A percentile compares a stretch with the other conserved stretches of the same genome.
These are phyloP conservation scores for Fusarium pininemorale DNA, from an alignment of 2,329 filamentous ascomycete genomes.

Conservation along the genomic window DNA sequence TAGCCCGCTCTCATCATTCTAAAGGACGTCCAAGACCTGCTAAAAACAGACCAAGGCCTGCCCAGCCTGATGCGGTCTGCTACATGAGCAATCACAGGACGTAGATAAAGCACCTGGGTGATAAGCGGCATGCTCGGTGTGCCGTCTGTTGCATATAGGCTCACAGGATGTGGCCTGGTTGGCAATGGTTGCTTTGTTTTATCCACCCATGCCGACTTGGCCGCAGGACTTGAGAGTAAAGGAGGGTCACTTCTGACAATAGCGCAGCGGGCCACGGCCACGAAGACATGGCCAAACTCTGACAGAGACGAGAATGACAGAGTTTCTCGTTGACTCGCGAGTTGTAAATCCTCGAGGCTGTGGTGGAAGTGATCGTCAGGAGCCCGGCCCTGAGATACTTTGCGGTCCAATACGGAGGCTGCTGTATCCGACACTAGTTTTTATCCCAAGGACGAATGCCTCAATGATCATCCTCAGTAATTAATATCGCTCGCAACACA, in stretches of 20 bases:
- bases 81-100: constrained; percentile 37
- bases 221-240: constrained; percentile 21
- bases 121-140: constrained; percentile 40
- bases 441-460: constrained; percentile 15
- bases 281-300: constrained; percentile 13
- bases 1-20: constrained; percentile 19
- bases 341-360: constrained; percentile 1
- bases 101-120: constrained; percentile 20
- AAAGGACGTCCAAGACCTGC: constrained; percentile 16
- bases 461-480: constrained; percentile 36
- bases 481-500: constrained; percentile 20
- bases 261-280: constrained; percentile 32
- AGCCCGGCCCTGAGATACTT: constrained; percentile 19
- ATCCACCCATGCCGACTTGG: constrained; percentile 42
- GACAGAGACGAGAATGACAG: constrained; percentile 6
- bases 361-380: constrained; percentile 30
- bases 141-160: constrained; percentile 39
- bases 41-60: constrained; percentile 20
- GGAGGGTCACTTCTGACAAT: constrained; percentile 29
- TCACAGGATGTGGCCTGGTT: constrained; percentile 35
- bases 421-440: constrained; percentile 12
- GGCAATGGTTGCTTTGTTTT: constrained; percentile 32
- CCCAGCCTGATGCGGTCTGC: constrained; percentile 23
- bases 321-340: constrained; percentile 17
- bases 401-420: constrained; percentile 20